Base-by-base conservation (phyloP, 192 early-diverging fungal genomes). In the Coemansia sp. region DNA sequence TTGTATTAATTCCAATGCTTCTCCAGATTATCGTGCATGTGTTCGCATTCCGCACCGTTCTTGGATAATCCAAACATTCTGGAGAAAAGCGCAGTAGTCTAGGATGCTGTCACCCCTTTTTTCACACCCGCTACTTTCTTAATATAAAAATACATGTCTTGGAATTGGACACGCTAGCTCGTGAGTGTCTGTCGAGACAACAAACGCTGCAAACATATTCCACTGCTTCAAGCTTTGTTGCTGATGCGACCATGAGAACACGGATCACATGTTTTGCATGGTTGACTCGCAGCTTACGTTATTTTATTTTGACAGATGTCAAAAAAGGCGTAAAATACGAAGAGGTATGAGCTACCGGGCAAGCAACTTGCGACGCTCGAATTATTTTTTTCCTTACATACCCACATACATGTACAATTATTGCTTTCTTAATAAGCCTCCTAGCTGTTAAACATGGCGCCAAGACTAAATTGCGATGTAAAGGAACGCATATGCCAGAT, bases 401-500 rank as follows among this genome's bases (percentile, higher is more conserved):
- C 6, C 12, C 12, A 7, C 39, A 41, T 6, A 41, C 39, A 41
- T 6, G 6, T 41, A 12, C 39, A 41, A 11, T 41, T 41, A 12
- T 11, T 46, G 16, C 44, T 14, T 18, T 46, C 16, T 46, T 18
- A 5, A 46, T 46, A 14, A 1, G 14, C 0, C 24, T 26, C 5
- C 10, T 53, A 10, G 1, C 10, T 20, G 7, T 10, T 4, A 59
- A 59, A 20, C 51, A 69, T 71, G 73, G 15, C 23, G 18, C 64
- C 48, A 26, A 56, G 38, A 26, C 65, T 81, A 21, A 76, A 69
- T 35, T 65, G 45, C 24, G 78, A 81, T 52, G 69, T 81, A 45
- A 81, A 81, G 38, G 78, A 81, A 46, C 69, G 60, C 41, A 81
- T 81, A 60, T 73, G 79, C 69, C 63, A 66, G 26, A 46, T 58